These are phyloP conservation scores for Beauveria sp. DNA, from an alignment of 2,329 filamentous ascomycete genomes.

Conservation along the genomic window DNA sequence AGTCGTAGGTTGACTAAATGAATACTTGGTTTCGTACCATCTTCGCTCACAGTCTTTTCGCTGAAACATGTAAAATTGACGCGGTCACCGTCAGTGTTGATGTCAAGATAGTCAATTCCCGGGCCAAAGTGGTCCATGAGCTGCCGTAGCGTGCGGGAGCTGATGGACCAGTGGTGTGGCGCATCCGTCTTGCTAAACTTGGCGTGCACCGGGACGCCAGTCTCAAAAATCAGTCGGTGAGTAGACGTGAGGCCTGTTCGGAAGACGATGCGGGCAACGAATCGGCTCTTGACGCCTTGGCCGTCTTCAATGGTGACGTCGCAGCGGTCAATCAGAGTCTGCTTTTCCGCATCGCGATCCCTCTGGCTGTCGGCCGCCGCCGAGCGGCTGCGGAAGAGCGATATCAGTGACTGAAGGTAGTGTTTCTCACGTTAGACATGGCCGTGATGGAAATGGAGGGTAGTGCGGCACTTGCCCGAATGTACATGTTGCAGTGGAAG, in stretches of 20 bases:
- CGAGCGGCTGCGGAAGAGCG: slow-evolving; percentile 62
- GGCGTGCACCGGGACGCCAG: slow-evolving; percentile 65
- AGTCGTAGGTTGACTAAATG: slow-evolving; percentile 10
- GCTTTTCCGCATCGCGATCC: slow-evolving; percentile 46
- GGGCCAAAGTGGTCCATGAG: slow-evolving; percentile 75
- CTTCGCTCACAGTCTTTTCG: slow-evolving; percentile 64
- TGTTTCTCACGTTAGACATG: not conserved
- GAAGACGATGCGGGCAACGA: slow-evolving; percentile 67
- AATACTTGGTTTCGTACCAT: slow-evolving; percentile 23
- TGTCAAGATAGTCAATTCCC: slow-evolving; percentile 72
- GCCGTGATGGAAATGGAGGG: not conserved
- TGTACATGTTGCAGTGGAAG: slow-evolving; percentile 71
- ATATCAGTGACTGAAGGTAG: slow-evolving; percentile 51
- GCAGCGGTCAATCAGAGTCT: slow-evolving; percentile 65
- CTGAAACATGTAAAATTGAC: slow-evolving; percentile 77
- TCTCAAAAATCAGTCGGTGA: slow-evolving; percentile 68
- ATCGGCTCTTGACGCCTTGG: slow-evolving; percentile 61
- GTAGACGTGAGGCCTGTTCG: slow-evolving; percentile 71
- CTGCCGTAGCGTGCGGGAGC: slow-evolving; percentile 62
- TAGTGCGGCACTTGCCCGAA: slow-evolving; percentile 43
- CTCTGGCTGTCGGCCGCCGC: slow-evolving; percentile 48
- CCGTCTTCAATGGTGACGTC: slow-evolving; percentile 68
- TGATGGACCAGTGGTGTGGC: slow-evolving; percentile 64
- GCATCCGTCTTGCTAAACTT: slow-evolving; percentile 63
- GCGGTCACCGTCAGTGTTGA: slow-evolving; percentile 65